A percentile compares a stretch with the other conserved stretches of the same genome.
Evolutionary conservation across 306 rosid species (phyloP).

Genomic region (Sphenostylis stenocarpa): DNA sequence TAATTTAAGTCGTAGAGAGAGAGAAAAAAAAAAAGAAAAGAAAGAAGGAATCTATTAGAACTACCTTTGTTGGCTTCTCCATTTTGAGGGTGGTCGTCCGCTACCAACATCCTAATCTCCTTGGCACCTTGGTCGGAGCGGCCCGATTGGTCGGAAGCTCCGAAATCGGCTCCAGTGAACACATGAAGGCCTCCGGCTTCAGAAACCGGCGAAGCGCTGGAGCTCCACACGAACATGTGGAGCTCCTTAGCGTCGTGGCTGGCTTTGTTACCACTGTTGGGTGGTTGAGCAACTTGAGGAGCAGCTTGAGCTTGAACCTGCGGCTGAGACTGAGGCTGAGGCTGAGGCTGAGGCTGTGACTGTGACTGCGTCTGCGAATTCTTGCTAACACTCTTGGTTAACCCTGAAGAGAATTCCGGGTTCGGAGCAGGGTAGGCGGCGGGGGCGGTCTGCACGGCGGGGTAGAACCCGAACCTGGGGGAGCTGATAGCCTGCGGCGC

Average conservation of each 20-base stretch:
- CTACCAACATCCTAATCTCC: conserved; percentile 91
- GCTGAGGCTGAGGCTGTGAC: conserved; percentile 27
- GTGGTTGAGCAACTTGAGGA: conserved; percentile 10
- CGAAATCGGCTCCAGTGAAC: conserved; percentile 64
- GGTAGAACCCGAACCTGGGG: conserved; percentile 70
- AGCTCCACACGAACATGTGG: conserved; percentile 96
- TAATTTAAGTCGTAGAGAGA: too few species aligned
- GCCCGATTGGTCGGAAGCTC: conserved; percentile 75
- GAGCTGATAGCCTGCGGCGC: conserved; percentile 35
- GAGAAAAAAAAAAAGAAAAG: too few species aligned
- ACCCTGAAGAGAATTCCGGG: conserved; percentile 70
- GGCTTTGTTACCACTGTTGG: conserved; percentile 29
- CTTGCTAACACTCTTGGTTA: conserved; percentile 46
- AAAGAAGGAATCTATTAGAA: neutral
- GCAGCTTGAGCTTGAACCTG: conserved; percentile 21
- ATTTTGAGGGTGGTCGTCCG: conserved; percentile 74
- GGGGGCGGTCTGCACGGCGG: conserved; percentile 46
- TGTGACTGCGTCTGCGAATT: conserved; percentile 34
- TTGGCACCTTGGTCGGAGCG: conserved; percentile 91
- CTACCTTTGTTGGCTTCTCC: conserved; percentile 75
- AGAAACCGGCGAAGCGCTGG: conserved; percentile 78
- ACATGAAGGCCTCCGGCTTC: conserved; percentile 77
- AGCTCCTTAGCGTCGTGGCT: conserved; percentile 86
- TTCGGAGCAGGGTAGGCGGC: conserved; percentile 79
- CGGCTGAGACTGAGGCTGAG: neutral